Conservation (phyloP, 306 rosid species). For the Luffa acutangula region DNA sequence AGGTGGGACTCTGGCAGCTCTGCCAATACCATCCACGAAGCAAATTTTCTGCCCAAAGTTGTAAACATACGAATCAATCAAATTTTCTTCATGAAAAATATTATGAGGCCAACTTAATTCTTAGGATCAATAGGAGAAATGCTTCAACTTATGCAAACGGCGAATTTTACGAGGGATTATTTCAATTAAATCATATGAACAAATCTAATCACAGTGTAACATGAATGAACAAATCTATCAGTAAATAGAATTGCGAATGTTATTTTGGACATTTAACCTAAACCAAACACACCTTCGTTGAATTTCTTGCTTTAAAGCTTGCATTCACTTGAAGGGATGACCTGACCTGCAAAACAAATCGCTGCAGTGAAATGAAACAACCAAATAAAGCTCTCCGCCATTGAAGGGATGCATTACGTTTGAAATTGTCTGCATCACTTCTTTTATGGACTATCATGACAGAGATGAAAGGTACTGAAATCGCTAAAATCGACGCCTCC, state of each 20-base stretch:
- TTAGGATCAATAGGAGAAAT: background rate
- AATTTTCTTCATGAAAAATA: background rate
- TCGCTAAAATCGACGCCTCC: background rate
- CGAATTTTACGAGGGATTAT: background rate
- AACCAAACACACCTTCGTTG: background rate
- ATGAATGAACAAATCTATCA: background rate
- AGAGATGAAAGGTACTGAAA: background rate
- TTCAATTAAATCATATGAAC: background rate
- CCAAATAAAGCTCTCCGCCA: background rate
- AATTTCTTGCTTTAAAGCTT: background rate
- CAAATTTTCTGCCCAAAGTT: background rate
- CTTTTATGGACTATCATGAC: background rate
- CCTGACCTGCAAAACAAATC: background rate
- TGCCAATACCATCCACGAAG: background rate
- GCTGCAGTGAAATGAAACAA: background rate
- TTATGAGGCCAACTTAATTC: background rate
- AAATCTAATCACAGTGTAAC: background rate
- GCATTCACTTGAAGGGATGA: background rate
- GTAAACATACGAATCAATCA: background rate
- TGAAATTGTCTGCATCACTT: background rate
- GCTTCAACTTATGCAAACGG: background rate
- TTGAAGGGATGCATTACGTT: background rate
- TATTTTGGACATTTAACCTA: background rate
- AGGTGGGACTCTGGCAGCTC: background rate
- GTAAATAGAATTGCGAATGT: background rate